phyloP scores from a whole-genome alignment of 768 basidiomycete genomes.

The Naganishia kalamii region DNA sequence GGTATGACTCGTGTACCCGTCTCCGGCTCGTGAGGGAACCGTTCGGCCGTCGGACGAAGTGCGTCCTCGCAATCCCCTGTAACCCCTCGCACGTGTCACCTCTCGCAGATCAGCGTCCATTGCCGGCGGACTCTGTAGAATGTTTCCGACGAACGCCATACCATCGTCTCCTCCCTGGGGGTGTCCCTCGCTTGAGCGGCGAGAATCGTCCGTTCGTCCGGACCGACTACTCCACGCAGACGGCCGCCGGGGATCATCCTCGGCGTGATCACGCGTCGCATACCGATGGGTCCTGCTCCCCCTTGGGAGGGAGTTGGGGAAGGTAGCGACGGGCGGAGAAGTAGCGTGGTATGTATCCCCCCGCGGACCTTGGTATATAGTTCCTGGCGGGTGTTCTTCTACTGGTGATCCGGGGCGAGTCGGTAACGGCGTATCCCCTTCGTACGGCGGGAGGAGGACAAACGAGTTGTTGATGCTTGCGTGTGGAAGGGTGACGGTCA shows the following conservation, averaged over 20 bases:
- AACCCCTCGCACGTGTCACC: neutral
- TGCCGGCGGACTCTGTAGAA: neutral
- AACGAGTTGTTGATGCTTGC: slow-evolving; percentile 44
- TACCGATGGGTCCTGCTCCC: neutral
- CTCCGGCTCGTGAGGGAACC: too few species aligned
- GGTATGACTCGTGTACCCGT: neutral
- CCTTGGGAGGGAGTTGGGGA: slow-evolving; percentile 15
- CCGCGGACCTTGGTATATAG: neutral
- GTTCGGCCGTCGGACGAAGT: neutral
- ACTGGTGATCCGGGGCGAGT: slow-evolving; percentile 21
- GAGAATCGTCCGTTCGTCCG: neutral
- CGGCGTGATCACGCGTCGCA: neutral
- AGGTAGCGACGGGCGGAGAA: slow-evolving; percentile 7
- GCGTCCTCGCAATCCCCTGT: neutral
- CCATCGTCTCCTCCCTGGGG: neutral
- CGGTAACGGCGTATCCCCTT: slow-evolving; percentile 14
- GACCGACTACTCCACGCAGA: neutral
- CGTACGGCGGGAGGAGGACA: slow-evolving; percentile 33
- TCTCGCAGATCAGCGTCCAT: neutral
- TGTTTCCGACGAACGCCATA: neutral
- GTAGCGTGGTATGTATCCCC: neutral
- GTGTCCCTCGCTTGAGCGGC: neutral
- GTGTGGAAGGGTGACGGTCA: slow-evolving; percentile 33
- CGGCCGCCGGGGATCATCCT: neutral
- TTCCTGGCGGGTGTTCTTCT: neutral